Evolutionary conservation across 2,329 filamentous ascomycete species (phyloP).

Genomic region (Calonectria fujianensis): DNA sequence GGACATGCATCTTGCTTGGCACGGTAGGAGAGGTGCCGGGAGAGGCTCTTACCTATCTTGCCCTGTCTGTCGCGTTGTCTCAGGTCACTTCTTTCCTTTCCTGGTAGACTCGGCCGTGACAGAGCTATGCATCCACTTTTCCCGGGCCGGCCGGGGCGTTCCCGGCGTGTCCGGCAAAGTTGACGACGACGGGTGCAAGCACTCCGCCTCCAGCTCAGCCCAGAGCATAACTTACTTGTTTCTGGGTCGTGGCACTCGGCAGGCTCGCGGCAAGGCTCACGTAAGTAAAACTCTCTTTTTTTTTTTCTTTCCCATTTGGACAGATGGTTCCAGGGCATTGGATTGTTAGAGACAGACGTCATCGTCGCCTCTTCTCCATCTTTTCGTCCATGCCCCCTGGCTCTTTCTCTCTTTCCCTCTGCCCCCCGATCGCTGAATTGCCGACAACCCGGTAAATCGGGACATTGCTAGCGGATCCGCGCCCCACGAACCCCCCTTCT

Average conservation of each 20-base stretch:
- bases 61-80: not conserved
- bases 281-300: constrained; percentile 1
- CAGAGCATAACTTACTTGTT: not conserved
- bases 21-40: not conserved
- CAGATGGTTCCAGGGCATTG: not conserved
- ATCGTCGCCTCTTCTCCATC: constrained; percentile 1
- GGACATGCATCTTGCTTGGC: not conserved
- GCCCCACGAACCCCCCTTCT: not conserved
- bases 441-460: constrained; percentile 17
- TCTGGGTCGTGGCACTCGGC: not conserved
- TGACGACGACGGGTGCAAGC: constrained; percentile 13
- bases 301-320: not conserved
- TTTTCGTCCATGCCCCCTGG: too few relatives aligned
- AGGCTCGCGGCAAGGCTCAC: constrained; percentile 15
- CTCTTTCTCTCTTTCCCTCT: not conserved
- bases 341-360: not conserved
- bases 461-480: constrained; percentile 7
- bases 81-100: not conserved
- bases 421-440: not conserved
- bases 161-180: constrained; percentile 32
- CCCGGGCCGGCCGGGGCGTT: constrained; percentile 32
- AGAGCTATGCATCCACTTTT: constrained; percentile 26
- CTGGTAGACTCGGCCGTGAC: not conserved
- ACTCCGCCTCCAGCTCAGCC: constrained; percentile 11
- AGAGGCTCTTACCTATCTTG: not conserved